Evolutionary conservation across 2,329 filamentous ascomycete species (phyloP).

Genomic region (Aspergillaceae sp.): DNA sequence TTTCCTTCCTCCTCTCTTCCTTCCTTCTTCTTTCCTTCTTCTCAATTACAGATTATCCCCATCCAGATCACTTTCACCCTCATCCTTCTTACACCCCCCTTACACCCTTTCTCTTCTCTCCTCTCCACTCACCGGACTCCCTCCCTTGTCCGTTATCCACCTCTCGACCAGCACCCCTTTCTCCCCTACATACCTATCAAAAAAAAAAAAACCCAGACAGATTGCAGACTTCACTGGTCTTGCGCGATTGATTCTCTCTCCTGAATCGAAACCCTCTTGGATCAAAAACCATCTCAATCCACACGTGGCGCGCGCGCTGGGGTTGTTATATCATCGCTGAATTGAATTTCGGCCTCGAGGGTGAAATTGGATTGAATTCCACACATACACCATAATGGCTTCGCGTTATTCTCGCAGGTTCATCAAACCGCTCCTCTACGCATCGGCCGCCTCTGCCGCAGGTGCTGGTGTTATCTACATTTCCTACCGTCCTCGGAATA

Average conservation of each 20-base stretch:
- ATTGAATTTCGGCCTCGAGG: too few relatives aligned
- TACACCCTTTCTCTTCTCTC: not conserved
- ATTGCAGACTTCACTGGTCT: too few relatives aligned
- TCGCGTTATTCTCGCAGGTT: constrained; percentile 40
- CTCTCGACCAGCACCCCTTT: not conserved
- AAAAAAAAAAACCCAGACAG: too few relatives aligned
- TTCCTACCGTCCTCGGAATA: constrained; percentile 55
- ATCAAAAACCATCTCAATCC: too few relatives aligned
- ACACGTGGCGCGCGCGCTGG: not conserved
- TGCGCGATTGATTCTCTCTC: not conserved
- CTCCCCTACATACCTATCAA: not conserved
- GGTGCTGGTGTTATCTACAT: constrained; percentile 52
- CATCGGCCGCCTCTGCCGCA: constrained; percentile 45
- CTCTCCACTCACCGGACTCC: not conserved
- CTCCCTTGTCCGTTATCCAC: not conserved
- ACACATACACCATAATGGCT: constrained; percentile 22
- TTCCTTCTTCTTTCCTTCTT: not conserved
- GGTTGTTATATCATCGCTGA: not conserved
- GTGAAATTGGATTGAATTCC: too few relatives aligned
- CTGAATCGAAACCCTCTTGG: too few relatives aligned
- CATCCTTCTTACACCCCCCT: not conserved
- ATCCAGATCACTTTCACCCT: not conserved
- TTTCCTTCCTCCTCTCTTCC: not conserved
- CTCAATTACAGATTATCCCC: not conserved
- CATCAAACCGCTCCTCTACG: constrained; percentile 52